A percentile compares a stretch with the other conserved stretches of the same genome.
phyloP scores from a whole-genome alignment of 306 rosid genomes.

The Quercus glauca region DNA sequence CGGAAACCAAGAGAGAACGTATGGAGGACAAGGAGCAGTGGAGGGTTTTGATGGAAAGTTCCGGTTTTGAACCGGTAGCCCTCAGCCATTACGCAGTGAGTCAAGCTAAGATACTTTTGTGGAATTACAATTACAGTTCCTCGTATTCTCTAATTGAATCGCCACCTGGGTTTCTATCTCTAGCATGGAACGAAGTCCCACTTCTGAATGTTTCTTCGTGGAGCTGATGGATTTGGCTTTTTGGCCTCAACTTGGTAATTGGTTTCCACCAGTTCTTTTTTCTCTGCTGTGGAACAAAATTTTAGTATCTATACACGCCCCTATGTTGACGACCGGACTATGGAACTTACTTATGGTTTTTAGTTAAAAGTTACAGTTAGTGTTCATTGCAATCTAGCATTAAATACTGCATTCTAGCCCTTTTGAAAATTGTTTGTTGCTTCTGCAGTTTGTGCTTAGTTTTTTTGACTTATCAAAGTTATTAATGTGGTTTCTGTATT shows the following conservation, averaged over 20 bases:
- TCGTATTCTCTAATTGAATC: slow-evolving; percentile 64
- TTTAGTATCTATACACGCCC: slow-evolving; percentile 49
- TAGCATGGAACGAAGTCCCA: slow-evolving; percentile 87
- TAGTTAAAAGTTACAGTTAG: slow-evolving; percentile 16
- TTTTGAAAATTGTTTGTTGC: slow-evolving; percentile 11
- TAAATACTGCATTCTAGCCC: slow-evolving; percentile 5
- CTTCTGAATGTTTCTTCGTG: slow-evolving; percentile 84
- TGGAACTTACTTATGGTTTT: slow-evolving; percentile 16
- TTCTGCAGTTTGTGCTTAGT: slow-evolving; percentile 34
- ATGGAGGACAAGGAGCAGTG: slow-evolving; percentile 85
- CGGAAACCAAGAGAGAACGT: slow-evolving; percentile 44
- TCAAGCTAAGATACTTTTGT: slow-evolving; percentile 75
- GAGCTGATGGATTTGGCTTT: slow-evolving; percentile 47
- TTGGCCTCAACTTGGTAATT: slow-evolving; percentile 16
- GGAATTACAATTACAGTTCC: slow-evolving; percentile 70
- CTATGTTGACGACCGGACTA: slow-evolving; percentile 25
- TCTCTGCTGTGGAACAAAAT: slow-evolving; percentile 60
- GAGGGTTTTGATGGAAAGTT: slow-evolving; percentile 66
- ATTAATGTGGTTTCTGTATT: not conserved
- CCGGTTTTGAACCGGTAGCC: slow-evolving; percentile 61
- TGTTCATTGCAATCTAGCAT: slow-evolving; percentile 17
- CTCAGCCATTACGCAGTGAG: slow-evolving; percentile 87
- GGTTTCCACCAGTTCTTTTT: slow-evolving; percentile 71
- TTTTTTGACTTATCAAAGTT: slow-evolving; percentile 23
- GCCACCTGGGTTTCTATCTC: slow-evolving; percentile 68